Conservation (phyloP, 208 protist genomes). For the Leptomonas pyrrhocoris region DNA sequence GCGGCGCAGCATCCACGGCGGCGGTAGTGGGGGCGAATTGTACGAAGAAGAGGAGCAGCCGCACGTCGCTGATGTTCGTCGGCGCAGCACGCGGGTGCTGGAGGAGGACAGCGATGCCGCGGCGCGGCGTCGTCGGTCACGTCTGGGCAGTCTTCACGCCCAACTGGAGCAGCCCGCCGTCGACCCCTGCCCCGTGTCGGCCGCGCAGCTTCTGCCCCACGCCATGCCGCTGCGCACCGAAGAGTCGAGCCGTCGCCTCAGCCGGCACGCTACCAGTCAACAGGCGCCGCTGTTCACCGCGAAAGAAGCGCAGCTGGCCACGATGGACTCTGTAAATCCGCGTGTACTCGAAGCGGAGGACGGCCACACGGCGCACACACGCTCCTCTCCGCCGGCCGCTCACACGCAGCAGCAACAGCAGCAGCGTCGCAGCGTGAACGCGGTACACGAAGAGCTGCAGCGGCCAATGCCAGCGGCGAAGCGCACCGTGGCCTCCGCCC, state of each 20-base stretch:
- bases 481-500: neutral
- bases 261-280: neutral
- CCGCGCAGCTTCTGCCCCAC: neutral
- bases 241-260: neutral
- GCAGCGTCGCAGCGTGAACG: neutral
- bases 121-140: neutral
- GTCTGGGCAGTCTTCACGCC: slow-evolving; percentile 3
- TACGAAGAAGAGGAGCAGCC: neutral
- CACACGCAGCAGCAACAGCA: neutral
- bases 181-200: neutral
- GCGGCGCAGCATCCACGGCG: slow-evolving; percentile 3
- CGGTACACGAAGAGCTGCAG: neutral
- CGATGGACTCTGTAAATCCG: neutral
- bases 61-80: neutral
- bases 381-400: too few relatives aligned
- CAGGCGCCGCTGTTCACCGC: neutral
- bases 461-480: neutral
- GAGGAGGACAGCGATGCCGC: neutral
- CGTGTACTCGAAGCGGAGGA: neutral
- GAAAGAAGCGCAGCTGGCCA: neutral
- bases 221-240: neutral
- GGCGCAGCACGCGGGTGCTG: slow-evolving; percentile 6
- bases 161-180: slow-evolving; percentile 1
- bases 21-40: neutral
- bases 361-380: neutral